Percentiles rank a stretch among this genome's conserved stretches.
phyloP scores from a whole-genome alignment of 1,284 basidiomycete genomes.

The Phaffia rhodozyma region DNA sequence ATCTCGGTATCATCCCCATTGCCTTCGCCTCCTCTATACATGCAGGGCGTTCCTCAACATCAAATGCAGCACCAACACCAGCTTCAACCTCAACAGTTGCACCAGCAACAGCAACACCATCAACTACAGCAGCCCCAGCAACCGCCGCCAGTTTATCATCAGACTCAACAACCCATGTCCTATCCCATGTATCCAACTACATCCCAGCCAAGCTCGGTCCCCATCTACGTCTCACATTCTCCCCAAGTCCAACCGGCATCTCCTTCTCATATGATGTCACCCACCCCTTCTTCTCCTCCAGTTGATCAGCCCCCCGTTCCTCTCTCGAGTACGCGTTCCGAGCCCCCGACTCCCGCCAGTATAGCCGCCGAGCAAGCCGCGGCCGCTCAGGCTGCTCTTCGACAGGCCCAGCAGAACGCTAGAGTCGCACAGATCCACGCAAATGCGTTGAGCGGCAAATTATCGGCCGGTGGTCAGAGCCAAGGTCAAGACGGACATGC shows the following conservation, averaged over 20 bases:
- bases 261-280: background rate
- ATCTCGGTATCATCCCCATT: conserved; percentile 1
- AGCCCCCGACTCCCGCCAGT: background rate
- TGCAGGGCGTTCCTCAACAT: background rate
- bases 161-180: no score
- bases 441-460: conserved; percentile 22
- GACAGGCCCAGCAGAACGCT: conserved; percentile 36
- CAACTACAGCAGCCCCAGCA: conserved; percentile 8
- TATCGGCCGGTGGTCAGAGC: background rate
- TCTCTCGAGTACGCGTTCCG: background rate
- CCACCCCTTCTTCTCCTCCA: background rate
- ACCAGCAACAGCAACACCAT: background rate
- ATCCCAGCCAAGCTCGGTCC: background rate
- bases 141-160: background rate
- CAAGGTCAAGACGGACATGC: conserved; percentile 15
- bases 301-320: background rate
- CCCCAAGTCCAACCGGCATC: background rate
- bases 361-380: conserved; percentile 27
- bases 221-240: background rate
- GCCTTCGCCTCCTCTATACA: background rate
- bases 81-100: background rate
- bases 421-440: conserved; percentile 37
- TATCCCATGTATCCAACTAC: no score
- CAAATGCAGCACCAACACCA: conserved; percentile 8
- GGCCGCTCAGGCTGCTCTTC: conserved; percentile 33